Evolutionary conservation across 2,329 filamentous ascomycete genomes (phyloP), one percentile per base, ranked within the genome.

Genomic region (Cladosporium sphaerospermum): DNA sequence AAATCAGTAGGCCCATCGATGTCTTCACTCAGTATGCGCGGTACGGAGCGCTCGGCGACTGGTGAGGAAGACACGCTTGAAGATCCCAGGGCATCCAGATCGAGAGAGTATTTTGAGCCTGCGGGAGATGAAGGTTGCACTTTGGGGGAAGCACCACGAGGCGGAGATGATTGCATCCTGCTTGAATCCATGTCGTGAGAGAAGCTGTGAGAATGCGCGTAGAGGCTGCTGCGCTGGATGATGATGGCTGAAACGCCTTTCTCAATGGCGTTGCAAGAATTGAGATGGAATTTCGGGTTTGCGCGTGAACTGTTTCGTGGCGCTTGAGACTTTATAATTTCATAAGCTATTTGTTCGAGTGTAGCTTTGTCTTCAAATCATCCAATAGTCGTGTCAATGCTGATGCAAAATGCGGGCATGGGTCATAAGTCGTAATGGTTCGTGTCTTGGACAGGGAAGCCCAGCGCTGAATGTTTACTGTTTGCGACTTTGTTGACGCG

Each of bases 1-100:
- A 70, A 70, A 57, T 70, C 67, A 54, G 62, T 67, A 1, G 68
- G 68, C 7, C 67, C 68, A 42, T 69, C 68, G 40, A 70, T 69
- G 43, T 69, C 67, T 51, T 68, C 66, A 48, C 65, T 68, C 36
- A 58, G 54, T 16, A 70, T 56, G 19, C 33, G 40, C 9, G 48
- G 48, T 23, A 51, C 41, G 9, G 13, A 37, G 11, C 44, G 50
- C 42, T 54, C 53, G 36, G 57, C 56, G 5, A 57, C 45, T 13
- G 37, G 42, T 10, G 42, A 45, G 9, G 37, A 40, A 4, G 42
- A 14, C 9, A 9, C 9, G 42, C 42, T 53, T 13, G 50, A 40
- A 28, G 42, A 34, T 33, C 43, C 50, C 28, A 70, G 52, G 7
- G 66, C 67, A 31, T 57, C 62, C 13, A 69, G 59, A 49, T 70